These are phyloP conservation scores for Nakazawaea ambrosiae DNA, from an alignment of 805 yeast genomes.

Conservation along the genomic window DNA sequence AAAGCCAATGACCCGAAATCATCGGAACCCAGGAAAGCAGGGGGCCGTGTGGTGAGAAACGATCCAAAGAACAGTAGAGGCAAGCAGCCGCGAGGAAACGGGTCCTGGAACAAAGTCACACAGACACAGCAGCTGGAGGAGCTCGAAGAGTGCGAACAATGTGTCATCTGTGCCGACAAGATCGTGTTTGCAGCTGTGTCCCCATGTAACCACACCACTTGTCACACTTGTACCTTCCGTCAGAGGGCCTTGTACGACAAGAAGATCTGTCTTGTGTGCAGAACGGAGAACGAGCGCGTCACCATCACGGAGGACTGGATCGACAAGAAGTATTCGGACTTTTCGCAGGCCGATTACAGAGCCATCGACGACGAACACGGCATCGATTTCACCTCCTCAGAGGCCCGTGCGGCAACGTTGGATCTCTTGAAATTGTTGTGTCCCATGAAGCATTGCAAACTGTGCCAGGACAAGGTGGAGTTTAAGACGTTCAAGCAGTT, in stretches of 20 bases:
- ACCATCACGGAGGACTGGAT: slow-evolving; percentile 51
- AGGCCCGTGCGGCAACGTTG: slow-evolving; percentile 42
- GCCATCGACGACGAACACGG: slow-evolving; percentile 38
- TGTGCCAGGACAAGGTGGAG: slow-evolving; percentile 22
- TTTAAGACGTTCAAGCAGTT: slow-evolving; percentile 48
- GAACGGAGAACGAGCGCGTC: slow-evolving; percentile 56
- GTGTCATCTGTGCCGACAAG: slow-evolving; percentile 81
- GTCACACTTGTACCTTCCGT: slow-evolving; percentile 77
- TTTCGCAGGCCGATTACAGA: slow-evolving; percentile 25
- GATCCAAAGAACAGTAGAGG: neutral
- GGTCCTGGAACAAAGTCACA: slow-evolving; percentile 1
- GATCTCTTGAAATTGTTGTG: slow-evolving; percentile 51
- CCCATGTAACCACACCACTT: slow-evolving; percentile 79
- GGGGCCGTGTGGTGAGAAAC: slow-evolving; percentile 1
- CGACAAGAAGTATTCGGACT: slow-evolving; percentile 29
- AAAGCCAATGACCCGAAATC: too few relatives aligned
- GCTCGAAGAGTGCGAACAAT: slow-evolving; percentile 36
- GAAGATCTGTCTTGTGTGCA: slow-evolving; percentile 74
- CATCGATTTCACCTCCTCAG: slow-evolving; percentile 50
- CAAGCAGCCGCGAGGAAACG: neutral
- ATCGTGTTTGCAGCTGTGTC: slow-evolving; percentile 61
- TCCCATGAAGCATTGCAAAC: slow-evolving; percentile 31
- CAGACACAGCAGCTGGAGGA: slow-evolving; percentile 20
- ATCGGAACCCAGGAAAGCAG: too few relatives aligned
- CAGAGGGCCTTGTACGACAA: slow-evolving; percentile 76